Evolutionary conservation across 2,329 filamentous ascomycete species (phyloP), one percentile per base, ranked within the genome.

Genomic region (Xylaria digitata): DNA sequence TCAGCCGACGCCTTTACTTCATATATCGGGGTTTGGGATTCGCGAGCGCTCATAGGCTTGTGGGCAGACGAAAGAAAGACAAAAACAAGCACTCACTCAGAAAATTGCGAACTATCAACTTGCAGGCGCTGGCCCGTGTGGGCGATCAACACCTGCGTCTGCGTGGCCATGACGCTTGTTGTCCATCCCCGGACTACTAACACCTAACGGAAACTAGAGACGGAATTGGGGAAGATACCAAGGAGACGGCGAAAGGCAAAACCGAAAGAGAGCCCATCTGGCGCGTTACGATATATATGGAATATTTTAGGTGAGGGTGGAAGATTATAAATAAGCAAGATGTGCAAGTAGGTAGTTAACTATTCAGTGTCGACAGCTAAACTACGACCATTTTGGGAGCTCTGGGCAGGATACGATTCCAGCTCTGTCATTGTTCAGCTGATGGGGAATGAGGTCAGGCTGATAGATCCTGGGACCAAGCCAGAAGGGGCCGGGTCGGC

Each of bases 61-160:
- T 8, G 42, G n/a, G 48, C 46, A 62, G 63, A 46, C 46, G 30
- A 50, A 53, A 52, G n/a, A 54, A 48, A 37, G 34, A 13, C 6
- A 37, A 37, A 53, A 46, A 55, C 19, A 68, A 67, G 68, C 64
- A 83, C 89, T 74, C 84, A 93, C 91, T 90, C 91, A 74, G 87
- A 85, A 80, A 95, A 92, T 77, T 89, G 87, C 71, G 89, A 86
- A 72, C 90, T 88, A 82, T 97, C 92, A 79, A 92, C 87, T 79
- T 90, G 86, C 78, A 97, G 86, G 82, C 91, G 90, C 85, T 93
- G 90, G 84, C 95, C 95, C 81, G 92, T 94, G 83, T 97, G 94
- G 86, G 93, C 94, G 78, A 97, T 90, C 84, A 93, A 92, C 81
- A 97, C 90, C 83, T 93, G 89, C 79, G 95, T 88, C 84, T 92